Evolutionary conservation across 176 grass and related monocot species (phyloP), one percentile per base, ranked within the genome.

Genomic region (Eragrostis nindensis): DNA sequence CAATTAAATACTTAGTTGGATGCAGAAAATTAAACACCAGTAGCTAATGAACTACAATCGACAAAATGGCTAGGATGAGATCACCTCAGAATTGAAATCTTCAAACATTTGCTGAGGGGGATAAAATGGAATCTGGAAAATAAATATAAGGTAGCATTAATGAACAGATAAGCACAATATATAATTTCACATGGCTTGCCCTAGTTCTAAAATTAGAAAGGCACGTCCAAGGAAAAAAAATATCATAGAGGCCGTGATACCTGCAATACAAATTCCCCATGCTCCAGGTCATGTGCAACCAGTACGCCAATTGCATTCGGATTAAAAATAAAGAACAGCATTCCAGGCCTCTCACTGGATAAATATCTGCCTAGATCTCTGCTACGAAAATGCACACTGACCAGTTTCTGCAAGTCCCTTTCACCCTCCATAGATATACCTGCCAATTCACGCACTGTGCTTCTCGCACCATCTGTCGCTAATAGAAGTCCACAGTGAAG

Each of bases 251-350:
- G 27, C 62, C 86, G 61, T 24, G 45, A 26, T 91, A 95, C 92
- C 92, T 93, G 96, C 66, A 98, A 86, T 39, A 98, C 90, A 84
- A 95, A 98, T 68, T 98, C 92, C 47, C 96, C 96, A 89, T 95
- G 62, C 64, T 95, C 85, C 75, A 98, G 89, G 82, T 95, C 92
- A 93, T 98, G 96, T 36, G 92, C 92, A 40, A 98, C 96, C 27
- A 98, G 88, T 18, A 95, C 88, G 53, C 96, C 96, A 50, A 91
- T 91, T 36, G 90, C 90, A 10, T 86, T 82, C 14, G 82, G 88
- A 82, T n/a, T 95, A 60, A 98, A 98, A 81, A 95, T 83, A 82
- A 95, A 95, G 77, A 93, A 95, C n/a, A 98, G 68, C 96, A 95
- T 98, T 30, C 92, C 96, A 67, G 92, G 92, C 55, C 95, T 98